A percentile compares a stretch with the other conserved stretches of the same genome.
These are phyloP conservation scores for Suhomyces maxii DNA, from an alignment of 1,139 yeast species.

Conservation along the genomic window DNA sequence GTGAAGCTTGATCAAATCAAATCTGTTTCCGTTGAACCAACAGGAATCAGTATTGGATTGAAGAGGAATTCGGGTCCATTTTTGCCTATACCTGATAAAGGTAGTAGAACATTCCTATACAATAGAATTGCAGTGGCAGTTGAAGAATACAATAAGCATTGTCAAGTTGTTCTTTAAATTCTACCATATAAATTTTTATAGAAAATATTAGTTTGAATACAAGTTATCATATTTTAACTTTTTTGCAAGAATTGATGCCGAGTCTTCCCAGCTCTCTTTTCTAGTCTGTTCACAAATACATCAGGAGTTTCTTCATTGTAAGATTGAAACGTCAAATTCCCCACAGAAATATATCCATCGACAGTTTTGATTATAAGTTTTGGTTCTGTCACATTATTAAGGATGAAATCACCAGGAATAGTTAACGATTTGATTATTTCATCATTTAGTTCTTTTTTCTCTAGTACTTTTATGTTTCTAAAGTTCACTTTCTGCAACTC, in stretches of 20 bases:
- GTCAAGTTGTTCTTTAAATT: conserved; percentile 40
- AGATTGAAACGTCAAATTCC: conserved; percentile 54
- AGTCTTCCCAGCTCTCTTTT: conserved; percentile 44
- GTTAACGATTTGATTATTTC: conserved; percentile 6
- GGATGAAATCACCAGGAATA: conserved; percentile 45
- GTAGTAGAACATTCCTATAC: conserved; percentile 67
- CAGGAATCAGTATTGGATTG: conserved; percentile 73
- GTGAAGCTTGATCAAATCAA: conserved; percentile 60
- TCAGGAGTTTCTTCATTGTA: conserved; percentile 45
- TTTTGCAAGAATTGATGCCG: conserved; percentile 15
- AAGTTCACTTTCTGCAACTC: conserved; percentile 50
- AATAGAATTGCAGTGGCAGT: conserved; percentile 80
- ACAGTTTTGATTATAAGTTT: conserved; percentile 41
- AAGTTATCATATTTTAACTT: conserved; percentile 2
- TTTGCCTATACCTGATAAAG: conserved; percentile 73
- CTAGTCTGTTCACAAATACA: conserved; percentile 41
- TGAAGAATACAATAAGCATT: conserved; percentile 67
- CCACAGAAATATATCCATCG: conserved; percentile 42
- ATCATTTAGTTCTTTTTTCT: background rate
- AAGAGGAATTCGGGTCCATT: conserved; percentile 67
- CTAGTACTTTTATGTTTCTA: conserved; percentile 27
- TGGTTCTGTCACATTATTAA: conserved; percentile 18
- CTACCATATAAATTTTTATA: conserved; percentile 9
- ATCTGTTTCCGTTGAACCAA: conserved; percentile 71
- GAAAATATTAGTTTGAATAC: conserved; percentile 7